Evolutionary conservation across 495 filamentous ascomycete species (phyloP), one percentile per base, ranked within the genome.

Genomic region (Cercophora sp.): DNA sequence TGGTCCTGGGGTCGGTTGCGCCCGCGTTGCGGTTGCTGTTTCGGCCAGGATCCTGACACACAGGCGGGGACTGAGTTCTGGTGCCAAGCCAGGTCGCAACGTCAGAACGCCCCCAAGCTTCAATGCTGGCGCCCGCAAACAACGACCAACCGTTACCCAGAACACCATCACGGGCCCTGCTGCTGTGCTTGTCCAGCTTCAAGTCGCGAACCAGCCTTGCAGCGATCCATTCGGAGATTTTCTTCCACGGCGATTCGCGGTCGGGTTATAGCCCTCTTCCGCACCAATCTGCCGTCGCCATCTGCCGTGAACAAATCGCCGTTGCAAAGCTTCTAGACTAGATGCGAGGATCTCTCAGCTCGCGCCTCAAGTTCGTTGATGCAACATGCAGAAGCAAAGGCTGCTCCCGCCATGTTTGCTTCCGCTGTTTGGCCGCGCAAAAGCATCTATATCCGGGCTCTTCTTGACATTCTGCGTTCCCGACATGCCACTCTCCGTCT

Each of bases 31-130:
- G 51, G 23, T 53, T 56, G 54, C 48, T 56, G 63, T 61, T 64
- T 69, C 62, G 60, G 39, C 62, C 40, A 40, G 64, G 64, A 52
- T 64, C 46, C 51, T 61, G 60, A 60, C 49, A 67, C 64, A 56
- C 44, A 47, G 44, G 44, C 44, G 26, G 41, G 44, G 44, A 32
- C 27, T 31, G 26, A 2, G 8, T 29, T 47, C 27, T 8, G 25
- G 44, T 34, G 44, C 44, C 44, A 47, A 47, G 44, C 26, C 26
- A 16, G 16, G 44, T 34, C 26, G 44, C 27, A 47, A 47, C 44
- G 44, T 47, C 44, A 47, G 26, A 34, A 5, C 44, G 16, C n/a
- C 37, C 34, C 5, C 41, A 25, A 32, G 16, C 11, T 47, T 47
- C 44, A 47, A 47, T 47, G 44, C 44, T 34, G 25, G 24, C 26